Conservation (phyloP, 768 basidiomycete species). For the Phaeolepiota aurea region DNA sequence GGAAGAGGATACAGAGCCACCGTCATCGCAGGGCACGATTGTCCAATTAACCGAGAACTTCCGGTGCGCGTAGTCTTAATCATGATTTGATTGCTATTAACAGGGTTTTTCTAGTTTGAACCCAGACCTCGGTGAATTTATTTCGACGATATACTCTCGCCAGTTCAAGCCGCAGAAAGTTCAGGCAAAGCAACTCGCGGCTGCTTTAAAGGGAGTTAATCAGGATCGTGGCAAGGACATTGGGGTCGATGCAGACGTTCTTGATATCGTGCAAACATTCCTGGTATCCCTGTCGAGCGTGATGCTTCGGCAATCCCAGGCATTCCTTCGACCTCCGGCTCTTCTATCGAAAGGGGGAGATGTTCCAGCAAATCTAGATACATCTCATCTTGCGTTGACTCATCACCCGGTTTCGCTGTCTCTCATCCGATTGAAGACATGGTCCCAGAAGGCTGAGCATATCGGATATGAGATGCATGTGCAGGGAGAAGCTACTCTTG, state of each 20-base stretch:
- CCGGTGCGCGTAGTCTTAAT: conserved; percentile 19
- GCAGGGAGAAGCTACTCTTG: conserved; percentile 36
- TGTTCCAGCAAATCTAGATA: conserved; percentile 6
- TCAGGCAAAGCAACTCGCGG: conserved; percentile 30
- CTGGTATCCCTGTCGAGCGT: conserved; percentile 32
- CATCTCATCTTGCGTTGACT: conserved; percentile 10
- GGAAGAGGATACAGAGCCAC: conserved; percentile 9
- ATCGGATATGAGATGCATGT: conserved; percentile 40
- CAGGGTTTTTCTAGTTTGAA: conserved; percentile 27
- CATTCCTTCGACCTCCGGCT: conserved; percentile 19
- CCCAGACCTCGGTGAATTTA: conserved; percentile 44
- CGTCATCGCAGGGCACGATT: conserved; percentile 26
- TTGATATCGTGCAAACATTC: conserved; percentile 23
- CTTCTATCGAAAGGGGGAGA: conserved; percentile 10
- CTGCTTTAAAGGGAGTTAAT: conserved; percentile 20
- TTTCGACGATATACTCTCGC: conserved; percentile 41
- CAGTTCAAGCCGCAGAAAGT: conserved; percentile 40
- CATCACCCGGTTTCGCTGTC: conserved; percentile 36
- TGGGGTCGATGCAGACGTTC: conserved; percentile 14
- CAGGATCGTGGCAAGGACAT: conserved; percentile 10
- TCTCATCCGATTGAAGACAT: conserved; percentile 30
- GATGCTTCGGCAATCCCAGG: conserved; percentile 33
- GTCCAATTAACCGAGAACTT: conserved; percentile 47
- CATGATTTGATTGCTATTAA: background rate
- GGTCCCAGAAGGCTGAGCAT: conserved; percentile 18